Evolutionary conservation across 345 rosid genomes (phyloP), one percentile per base, ranked within the genome.

Genomic region (Carallia brachiata): DNA sequence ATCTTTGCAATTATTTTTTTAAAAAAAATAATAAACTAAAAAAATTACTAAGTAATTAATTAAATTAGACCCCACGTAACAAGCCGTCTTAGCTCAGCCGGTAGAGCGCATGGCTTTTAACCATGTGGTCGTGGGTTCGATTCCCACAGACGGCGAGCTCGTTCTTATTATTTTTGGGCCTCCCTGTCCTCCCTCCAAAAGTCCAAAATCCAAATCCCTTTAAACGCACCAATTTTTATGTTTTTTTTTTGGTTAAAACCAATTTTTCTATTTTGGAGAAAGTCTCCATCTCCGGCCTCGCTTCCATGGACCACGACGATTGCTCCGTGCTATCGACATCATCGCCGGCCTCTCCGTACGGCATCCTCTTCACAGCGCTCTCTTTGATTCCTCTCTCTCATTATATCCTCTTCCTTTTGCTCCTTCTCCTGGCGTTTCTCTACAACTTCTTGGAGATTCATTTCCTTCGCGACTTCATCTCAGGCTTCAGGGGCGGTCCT

Each of bases 101-200:
- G 85, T 86, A 80, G 91, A 86, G 89, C 88, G 84, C 84, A 83
- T 85, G 88, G 86, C 88, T 84, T 83, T 83, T 86, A 85, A 86
- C 84, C 89, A 78, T 75, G 83, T 86, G 93, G 90, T 68, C 85
- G 85, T 82, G 89, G 88, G 87, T 85, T 85, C 80, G 84, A 86
- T 86, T 81, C 82, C 87, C 89, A 84, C 85, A 79, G 83, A 80
- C 83, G 83, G 85, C 81, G 84, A 4, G 0, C 34, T 32, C 34
- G 2, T 4, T 32, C 23, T 23, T 23, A 23, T 23, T 23, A 23
- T 23, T 23, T n/a, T 23, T 23, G 23, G 23, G 0, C 23, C 0
- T 23, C 23, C 23, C 23, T 23, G 23, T 23, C 23, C 23, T 23
- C 23, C 0, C 23, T 23, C 23, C 23, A 23, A 23, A 23, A 23